phyloP scores from a whole-genome alignment of 495 filamentous ascomycete genomes.

The Aspergillus mulundensis region DNA sequence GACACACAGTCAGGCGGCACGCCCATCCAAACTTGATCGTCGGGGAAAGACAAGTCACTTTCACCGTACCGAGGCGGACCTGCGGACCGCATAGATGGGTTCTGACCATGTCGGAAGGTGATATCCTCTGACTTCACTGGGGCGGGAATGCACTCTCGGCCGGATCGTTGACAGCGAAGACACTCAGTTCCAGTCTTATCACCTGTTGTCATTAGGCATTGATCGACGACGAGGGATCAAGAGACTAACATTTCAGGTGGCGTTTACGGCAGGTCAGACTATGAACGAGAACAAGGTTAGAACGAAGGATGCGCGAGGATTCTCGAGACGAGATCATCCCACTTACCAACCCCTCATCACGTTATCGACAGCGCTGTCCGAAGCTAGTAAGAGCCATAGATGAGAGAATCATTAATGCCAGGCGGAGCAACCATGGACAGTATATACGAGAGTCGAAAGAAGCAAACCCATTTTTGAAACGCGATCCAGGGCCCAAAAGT shows the following conservation, averaged over 20 bases:
- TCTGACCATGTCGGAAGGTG: constrained; percentile 43
- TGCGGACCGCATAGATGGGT: constrained; percentile 36
- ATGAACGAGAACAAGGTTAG: not conserved
- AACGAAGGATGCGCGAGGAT: not conserved
- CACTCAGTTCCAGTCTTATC: constrained; percentile 40
- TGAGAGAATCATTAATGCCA: constrained; percentile 13
- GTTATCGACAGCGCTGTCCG: constrained; percentile 21
- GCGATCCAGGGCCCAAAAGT: not conserved
- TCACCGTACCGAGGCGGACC: constrained; percentile 44
- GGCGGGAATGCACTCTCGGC: constrained; percentile 39
- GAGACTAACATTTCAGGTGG: constrained; percentile 41
- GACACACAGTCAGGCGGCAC: constrained; percentile 29
- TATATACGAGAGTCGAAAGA: constrained; percentile 1
- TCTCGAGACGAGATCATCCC: not conserved
- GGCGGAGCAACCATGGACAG: constrained; percentile 6
- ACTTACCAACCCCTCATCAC: constrained; percentile 49
- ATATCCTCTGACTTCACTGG: constrained; percentile 40
- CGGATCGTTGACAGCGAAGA: constrained; percentile 41
- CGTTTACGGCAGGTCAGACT: constrained; percentile 46
- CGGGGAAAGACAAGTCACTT: constrained; percentile 37
- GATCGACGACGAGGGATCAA: not conserved
- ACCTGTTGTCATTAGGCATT: constrained; percentile 24
- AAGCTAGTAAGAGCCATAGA: constrained; percentile 21
- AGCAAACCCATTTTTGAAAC: constrained; percentile 6
- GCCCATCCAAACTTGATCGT: constrained; percentile 37